Base-by-base conservation (phyloP, 179 eudicot genomes). In the Silene noctiflora region DNA sequence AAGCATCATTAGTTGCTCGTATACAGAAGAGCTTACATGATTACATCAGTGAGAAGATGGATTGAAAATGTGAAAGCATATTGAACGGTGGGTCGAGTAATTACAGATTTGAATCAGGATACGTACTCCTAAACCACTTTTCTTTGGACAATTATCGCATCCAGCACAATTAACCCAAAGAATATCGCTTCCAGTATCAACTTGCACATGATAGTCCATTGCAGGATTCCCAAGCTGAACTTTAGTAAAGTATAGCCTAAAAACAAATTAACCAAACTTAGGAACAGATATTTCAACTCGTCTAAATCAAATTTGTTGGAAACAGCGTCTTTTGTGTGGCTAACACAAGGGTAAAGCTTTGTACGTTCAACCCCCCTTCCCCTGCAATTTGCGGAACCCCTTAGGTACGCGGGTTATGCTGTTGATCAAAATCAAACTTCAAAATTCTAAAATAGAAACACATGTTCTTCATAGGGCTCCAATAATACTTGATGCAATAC, bases 181-280 rank as follows among this genome's bases (percentile, higher is more conserved):
- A 66, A 95, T 73, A 75, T 95, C 97, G 81, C 98, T 95, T 86
- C 99, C 99, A 11, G 99, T 95, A 84, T 95, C 99, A 24, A 95
- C 90, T 80, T 95, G 99, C 46, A 95, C 90, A 66, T 93, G 85
- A 75, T 85, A 93, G 63, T 87, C 88, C 73, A 73, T 82, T 22
- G 97, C 77, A 79, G 99, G 99, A 79, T 81, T 85, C 78, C 99
- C 99, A 67, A 95, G 73, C 68, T 80, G 83, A 80, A 95, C 82
- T 83, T 80, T 87, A 44, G 99, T 86, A 73, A 61, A 95, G 87
- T 91, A 95, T 33, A 95, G 89, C 89, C 99, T 95, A 88, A 13
- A 75, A 44, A 70, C 44, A 81, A 51, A 73, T 25, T 51, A 62
- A 20, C 51, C 6, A 69, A 22, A 39, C 13, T 69, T 4, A 69